A percentile compares a stretch with the other conserved stretches of the same genome.
These are phyloP conservation scores for Furcasterigmium furcatum DNA, from an alignment of 2,329 filamentous ascomycete genomes.

Conservation along the genomic window DNA sequence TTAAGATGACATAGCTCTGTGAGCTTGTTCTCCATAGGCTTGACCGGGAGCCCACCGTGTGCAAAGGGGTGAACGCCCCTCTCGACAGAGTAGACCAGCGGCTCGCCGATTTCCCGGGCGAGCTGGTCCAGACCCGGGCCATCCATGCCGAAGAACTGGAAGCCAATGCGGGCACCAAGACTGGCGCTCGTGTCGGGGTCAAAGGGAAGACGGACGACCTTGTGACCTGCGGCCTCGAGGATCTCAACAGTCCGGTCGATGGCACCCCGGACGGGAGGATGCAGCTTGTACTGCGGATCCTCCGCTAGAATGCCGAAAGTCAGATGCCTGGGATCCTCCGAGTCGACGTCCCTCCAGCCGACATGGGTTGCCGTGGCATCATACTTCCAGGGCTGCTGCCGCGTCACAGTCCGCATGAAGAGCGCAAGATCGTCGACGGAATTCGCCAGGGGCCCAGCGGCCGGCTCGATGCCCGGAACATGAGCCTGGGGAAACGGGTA, in stretches of 20 bases:
- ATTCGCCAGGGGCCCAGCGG: slow-evolving; percentile 38
- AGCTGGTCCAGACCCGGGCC: slow-evolving; percentile 26
- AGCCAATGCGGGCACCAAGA: slow-evolving; percentile 25
- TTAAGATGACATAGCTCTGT: slow-evolving; percentile 39
- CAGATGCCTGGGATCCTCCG: slow-evolving; percentile 20
- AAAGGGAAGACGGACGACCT: slow-evolving; percentile 28
- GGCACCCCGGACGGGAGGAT: slow-evolving; percentile 45
- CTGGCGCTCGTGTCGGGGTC: slow-evolving; percentile 24
- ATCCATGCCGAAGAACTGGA: slow-evolving; percentile 34
- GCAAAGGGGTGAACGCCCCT: slow-evolving; percentile 14
- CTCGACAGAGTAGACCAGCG: slow-evolving; percentile 33
- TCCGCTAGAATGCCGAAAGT: slow-evolving; percentile 45
- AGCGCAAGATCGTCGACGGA: slow-evolving; percentile 33
- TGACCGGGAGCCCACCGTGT: slow-evolving; percentile 21
- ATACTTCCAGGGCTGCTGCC: slow-evolving; percentile 37
- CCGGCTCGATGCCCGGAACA: slow-evolving; percentile 26
- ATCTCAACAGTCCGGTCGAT: slow-evolving; percentile 33
- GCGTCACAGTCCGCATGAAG: slow-evolving; percentile 36
- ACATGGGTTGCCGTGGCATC: slow-evolving; percentile 36
- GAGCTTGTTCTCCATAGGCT: slow-evolving; percentile 21
- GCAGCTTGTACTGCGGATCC: slow-evolving; percentile 43
- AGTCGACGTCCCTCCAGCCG: slow-evolving; percentile 38
- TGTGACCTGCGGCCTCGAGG: slow-evolving; percentile 40
- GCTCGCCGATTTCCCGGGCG: slow-evolving; percentile 32
- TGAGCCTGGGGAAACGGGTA: slow-evolving; percentile 5